Conservation (phyloP, 2,329 filamentous ascomycete genomes). For the Phialophora expanda region DNA sequence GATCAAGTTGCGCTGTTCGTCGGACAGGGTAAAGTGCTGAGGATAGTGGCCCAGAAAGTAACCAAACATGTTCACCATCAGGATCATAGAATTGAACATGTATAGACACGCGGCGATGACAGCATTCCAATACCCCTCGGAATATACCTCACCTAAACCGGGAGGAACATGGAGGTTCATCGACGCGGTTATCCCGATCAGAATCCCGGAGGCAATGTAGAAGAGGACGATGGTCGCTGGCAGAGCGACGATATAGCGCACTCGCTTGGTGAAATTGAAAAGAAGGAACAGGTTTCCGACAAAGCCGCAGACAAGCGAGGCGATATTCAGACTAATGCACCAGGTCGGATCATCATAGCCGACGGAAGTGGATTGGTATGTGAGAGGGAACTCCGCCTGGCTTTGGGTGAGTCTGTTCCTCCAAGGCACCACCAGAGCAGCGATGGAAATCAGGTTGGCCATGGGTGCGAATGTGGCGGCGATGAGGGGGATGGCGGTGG, state of each 20-base stretch:
- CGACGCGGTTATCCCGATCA: slow-evolving; percentile 69
- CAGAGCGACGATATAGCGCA: slow-evolving; percentile 81
- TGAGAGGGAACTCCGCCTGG: slow-evolving; percentile 45
- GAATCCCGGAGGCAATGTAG: slow-evolving; percentile 66
- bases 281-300: slow-evolving; percentile 80
- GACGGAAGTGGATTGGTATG: slow-evolving; percentile 56
- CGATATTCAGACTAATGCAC: slow-evolving; percentile 75
- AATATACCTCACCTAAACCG: slow-evolving; percentile 62
- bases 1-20: slow-evolving; percentile 84
- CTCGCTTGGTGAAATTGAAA: slow-evolving; percentile 80
- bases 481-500: slow-evolving; percentile 70
- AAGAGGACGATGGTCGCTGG: slow-evolving; percentile 83
- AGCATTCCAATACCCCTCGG: slow-evolving; percentile 86
- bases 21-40: slow-evolving; percentile 77
- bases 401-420: slow-evolving; percentile 56
- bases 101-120: slow-evolving; percentile 81
- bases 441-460: slow-evolving; percentile 86
- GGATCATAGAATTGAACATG: slow-evolving; percentile 75
- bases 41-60: slow-evolving; percentile 76
- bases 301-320: slow-evolving; percentile 76
- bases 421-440: slow-evolving; percentile 82
- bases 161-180: slow-evolving; percentile 67
- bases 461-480: slow-evolving; percentile 84
- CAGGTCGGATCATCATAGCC: slow-evolving; percentile 72
- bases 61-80: slow-evolving; percentile 79